Evolutionary conservation across 768 basidiomycete genomes (phyloP), one percentile per base, ranked within the genome.

Genomic region (Russula ochroleuca): DNA sequence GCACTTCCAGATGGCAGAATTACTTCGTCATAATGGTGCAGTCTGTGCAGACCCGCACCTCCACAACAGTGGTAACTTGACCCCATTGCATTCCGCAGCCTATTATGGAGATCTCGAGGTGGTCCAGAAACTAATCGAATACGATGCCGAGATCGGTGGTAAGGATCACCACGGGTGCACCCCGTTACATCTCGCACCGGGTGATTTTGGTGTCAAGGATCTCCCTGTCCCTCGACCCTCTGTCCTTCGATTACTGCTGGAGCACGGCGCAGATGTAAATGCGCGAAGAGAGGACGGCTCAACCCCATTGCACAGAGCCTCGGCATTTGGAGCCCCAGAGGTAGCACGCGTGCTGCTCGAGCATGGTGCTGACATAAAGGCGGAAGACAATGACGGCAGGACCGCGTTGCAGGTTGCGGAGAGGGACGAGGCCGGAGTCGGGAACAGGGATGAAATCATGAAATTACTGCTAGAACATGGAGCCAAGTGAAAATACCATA

Each of bases 61-160:
- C 5, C 13, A 4, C 0, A 35, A n/a, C 33, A 2, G 7, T 14
- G 0, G 1, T 0, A 7, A 7, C 0, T 0, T 0, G 6, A 13
- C 13, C 19, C n/a, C 35, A 13, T 21, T 53, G 21, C 52, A 37
- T 37, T 23, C 35, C 21, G 52, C 52, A 35, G 52, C 35, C 6
- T 31, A 28, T 25, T 28, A 15, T 13, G 38, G 25, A 19, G 8
- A 43, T 7, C 15, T 31, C 23, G 17, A 41, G 40, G 13, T 56
- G 25, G 37, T 31, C 28, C 17, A 28, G 17, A 15, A 19, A 28
- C 31, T 56, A 28, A 5, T 56, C 25, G 40, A 56, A 10, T 53
- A 21, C 35, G 31, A 4, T 21, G 52, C n/a, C 37, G 21, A 53
- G 7, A 15, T 53, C 14, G 21, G 15, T 21, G n/a, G n/a, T 14